Base-by-base conservation (phyloP, 495 filamentous ascomycete species). In the Lindgomyces ingoldianus region DNA sequence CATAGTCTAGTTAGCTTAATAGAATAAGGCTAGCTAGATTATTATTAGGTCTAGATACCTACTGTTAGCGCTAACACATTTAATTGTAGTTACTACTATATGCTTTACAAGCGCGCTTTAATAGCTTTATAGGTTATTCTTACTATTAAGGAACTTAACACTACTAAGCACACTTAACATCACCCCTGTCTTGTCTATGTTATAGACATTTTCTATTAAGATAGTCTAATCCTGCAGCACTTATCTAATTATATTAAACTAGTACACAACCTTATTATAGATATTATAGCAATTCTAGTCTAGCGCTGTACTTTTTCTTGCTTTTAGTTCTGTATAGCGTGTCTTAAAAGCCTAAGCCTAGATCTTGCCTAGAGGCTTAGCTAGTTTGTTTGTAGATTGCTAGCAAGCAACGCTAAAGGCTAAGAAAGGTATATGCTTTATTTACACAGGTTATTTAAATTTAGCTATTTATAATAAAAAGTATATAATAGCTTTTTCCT, bases 191-290 rank as follows among this genome's bases (percentile, higher is more conserved):
- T 52, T 27, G 25, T 52, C 49, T 18, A 52, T 52, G 24, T 52
- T 52, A 52, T 52, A 52, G 10, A 52, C 25, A 52, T 52, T 52
- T 41, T 41, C 49, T 53, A 19, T 14, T 53, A 53, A 21, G 49
- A 53, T 53, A 53, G 49, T 24, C 21, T 53, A 30, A 53, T 53
- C 49, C 49, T 53, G 25, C 49, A 53, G 49, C 49, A 53, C 49
- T 53, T 53, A 25, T 53, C 49, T 25, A 53, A 53, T 53, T 19
- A 53, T 25, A 53, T 53, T 19, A 53, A 53, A 53, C 49, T 19
- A 53, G 49, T 53, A 25, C 21, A 53, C 25, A 9, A 53, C 49
- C 49, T 53, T 53, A 53, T 53, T 30, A 53, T n/a, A n/a, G n/a
- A n/a, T n/a, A n/a, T n/a, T n/a, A n/a, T n/a, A n/a, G n/a, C n/a